Evolutionary conservation across 2,329 filamentous ascomycete species (phyloP).

Genomic region (Apiospora saccharicola): DNA sequence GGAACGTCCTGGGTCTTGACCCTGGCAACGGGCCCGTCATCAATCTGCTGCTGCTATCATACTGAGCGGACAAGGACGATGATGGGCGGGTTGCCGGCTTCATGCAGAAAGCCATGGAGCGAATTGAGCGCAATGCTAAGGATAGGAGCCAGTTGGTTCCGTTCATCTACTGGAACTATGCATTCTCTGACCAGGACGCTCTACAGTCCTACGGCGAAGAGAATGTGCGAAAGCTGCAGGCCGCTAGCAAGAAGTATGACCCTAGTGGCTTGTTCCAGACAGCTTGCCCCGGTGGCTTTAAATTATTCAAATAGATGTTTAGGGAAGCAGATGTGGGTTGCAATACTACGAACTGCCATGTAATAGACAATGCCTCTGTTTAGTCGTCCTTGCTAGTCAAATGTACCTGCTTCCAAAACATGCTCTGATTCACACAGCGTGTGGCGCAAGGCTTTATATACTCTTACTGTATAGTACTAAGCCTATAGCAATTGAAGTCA

Average conservation of each 20-base stretch:
- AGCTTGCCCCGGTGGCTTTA: constrained; percentile 50
- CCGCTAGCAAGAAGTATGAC: constrained; percentile 46
- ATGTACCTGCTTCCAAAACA: no score
- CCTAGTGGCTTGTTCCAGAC: constrained; percentile 45
- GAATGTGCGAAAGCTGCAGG: constrained; percentile 45
- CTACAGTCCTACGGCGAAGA: constrained; percentile 49
- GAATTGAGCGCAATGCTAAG: background rate
- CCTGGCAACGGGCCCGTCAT: no score
- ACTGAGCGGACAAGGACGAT: background rate
- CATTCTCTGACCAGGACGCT: constrained; percentile 48
- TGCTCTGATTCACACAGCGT: no score
- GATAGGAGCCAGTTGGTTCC: background rate
- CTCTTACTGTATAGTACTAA: no score
- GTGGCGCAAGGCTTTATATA: no score
- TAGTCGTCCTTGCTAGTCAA: no score
- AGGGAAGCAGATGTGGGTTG: no score
- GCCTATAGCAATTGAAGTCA: no score
- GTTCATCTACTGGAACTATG: constrained; percentile 53
- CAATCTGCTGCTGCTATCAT: background rate
- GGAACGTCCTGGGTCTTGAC: constrained; percentile 21
- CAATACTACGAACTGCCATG: no score
- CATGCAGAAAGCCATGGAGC: background rate
- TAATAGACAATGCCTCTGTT: no score
- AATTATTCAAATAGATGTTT: constrained; percentile 38
- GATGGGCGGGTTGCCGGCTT: background rate